Percentiles rank a stretch among this genome's conserved stretches.
Conservation (phyloP, 768 basidiomycete species). For the Xerocomus potaroensis region DNA sequence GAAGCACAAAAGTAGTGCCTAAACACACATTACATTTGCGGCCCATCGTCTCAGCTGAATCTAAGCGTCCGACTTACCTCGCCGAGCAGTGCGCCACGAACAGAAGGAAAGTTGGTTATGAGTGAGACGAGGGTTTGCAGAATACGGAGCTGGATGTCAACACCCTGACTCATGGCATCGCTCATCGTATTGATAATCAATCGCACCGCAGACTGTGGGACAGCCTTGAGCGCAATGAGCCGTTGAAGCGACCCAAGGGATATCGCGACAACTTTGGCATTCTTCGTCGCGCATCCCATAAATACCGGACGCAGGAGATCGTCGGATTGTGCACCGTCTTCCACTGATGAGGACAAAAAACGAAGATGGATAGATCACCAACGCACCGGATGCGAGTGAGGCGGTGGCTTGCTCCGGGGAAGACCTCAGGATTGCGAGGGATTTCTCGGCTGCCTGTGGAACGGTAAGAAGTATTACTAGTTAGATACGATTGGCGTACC, state of each 20-base stretch:
- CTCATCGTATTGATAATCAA: constrained; percentile 80
- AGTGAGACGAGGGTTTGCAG: constrained; percentile 89
- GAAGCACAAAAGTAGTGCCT: constrained; percentile 94
- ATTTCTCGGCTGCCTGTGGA: constrained; percentile 78
- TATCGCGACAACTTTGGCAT: constrained; percentile 91
- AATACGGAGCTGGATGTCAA: constrained; percentile 94
- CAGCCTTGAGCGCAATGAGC: constrained; percentile 81
- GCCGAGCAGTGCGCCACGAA: constrained; percentile 76
- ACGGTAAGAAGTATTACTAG: constrained; percentile 5
- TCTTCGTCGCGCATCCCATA: constrained; percentile 91
- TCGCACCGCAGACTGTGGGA: constrained; percentile 74
- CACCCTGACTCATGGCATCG: constrained; percentile 87
- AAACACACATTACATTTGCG: background rate
- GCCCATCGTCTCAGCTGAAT: background rate
- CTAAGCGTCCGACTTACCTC: constrained; percentile 51
- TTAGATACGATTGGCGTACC: background rate
- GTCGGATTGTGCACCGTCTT: constrained; percentile 76
- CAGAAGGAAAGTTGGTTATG: constrained; percentile 79
- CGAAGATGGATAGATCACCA: constrained; percentile 18
- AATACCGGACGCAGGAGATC: constrained; percentile 84
- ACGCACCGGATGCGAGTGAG: constrained; percentile 66
- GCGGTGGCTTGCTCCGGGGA: constrained; percentile 76
- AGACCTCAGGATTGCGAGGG: constrained; percentile 72
- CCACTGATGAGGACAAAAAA: constrained; percentile 3
- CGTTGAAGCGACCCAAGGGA: constrained; percentile 88